Percentiles rank a stretch among this genome's conserved stretches.
phyloP scores from a whole-genome alignment of 768 basidiomycete genomes.

The Infundibulicybe gibba region DNA sequence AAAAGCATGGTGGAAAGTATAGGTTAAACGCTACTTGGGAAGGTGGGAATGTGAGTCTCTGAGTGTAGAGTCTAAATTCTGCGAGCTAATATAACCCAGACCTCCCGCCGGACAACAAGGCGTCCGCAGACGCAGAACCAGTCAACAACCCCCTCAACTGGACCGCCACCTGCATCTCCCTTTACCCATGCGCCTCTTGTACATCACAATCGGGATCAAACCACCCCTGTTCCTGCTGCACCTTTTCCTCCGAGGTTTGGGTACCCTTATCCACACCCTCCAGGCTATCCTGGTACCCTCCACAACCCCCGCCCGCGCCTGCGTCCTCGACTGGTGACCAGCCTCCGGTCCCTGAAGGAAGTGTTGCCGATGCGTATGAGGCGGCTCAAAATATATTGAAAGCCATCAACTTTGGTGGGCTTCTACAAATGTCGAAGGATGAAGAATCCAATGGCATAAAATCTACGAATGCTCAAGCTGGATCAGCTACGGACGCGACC shows the following conservation, averaged over 20 bases:
- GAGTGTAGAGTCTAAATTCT: slow-evolving; percentile 2
- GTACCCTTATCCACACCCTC: slow-evolving; percentile 8
- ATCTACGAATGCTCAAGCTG: not conserved
- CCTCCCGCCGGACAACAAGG: slow-evolving; percentile 73
- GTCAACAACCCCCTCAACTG: slow-evolving; percentile 15
- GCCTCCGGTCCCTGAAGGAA: slow-evolving; percentile 16
- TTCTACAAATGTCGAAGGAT: slow-evolving; percentile 39
- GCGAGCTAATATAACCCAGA: slow-evolving; percentile 35
- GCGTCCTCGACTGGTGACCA: slow-evolving; percentile 13
- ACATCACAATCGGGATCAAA: slow-evolving; percentile 29
- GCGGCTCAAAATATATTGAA: slow-evolving; percentile 76
- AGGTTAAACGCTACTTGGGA: slow-evolving; percentile 75
- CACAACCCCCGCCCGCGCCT: slow-evolving; percentile 22
- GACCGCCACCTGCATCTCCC: slow-evolving; percentile 39
- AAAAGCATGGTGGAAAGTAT: slow-evolving; percentile 76
- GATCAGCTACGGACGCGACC: slow-evolving; percentile 5
- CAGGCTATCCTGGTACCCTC: slow-evolving; percentile 14
- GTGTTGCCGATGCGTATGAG: slow-evolving; percentile 66
- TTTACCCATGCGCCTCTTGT: slow-evolving; percentile 57
- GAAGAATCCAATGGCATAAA: slow-evolving; percentile 16
- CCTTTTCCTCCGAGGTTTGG: slow-evolving; percentile 5
- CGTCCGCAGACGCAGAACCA: slow-evolving; percentile 63
- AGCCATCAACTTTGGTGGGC: slow-evolving; percentile 67
- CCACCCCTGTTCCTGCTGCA: slow-evolving; percentile 6
- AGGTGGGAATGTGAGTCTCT: slow-evolving; percentile 65